Percentiles rank a stretch among this genome's conserved stretches.
Conservation (phyloP, 805 yeast genomes). For the Candida nitratophila region DNA sequence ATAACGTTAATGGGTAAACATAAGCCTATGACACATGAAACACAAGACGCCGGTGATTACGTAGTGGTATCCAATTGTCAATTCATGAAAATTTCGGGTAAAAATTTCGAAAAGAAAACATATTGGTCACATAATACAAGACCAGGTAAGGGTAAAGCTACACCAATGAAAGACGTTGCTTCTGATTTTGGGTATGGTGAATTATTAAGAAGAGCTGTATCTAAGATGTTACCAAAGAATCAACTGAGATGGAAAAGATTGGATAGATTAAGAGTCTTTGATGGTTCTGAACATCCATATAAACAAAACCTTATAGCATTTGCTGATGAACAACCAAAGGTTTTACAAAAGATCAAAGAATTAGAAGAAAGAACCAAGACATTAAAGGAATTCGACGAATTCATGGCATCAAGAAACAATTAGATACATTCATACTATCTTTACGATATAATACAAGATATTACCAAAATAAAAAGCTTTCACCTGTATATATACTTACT, state of each 20-base stretch:
- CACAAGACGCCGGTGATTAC: slow-evolving; percentile 89
- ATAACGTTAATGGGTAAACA: slow-evolving; percentile 91
- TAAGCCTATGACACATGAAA: slow-evolving; percentile 78
- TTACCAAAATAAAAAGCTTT: neutral
- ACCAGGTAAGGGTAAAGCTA: slow-evolving; percentile 83
- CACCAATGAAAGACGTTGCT: slow-evolving; percentile 72
- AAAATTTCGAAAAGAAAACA: slow-evolving; percentile 68
- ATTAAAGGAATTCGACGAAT: slow-evolving; percentile 18
- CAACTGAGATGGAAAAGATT: slow-evolving; percentile 70
- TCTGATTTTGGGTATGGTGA: slow-evolving; percentile 85
- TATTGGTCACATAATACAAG: slow-evolving; percentile 86
- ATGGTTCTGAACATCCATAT: slow-evolving; percentile 86
- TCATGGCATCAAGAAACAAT: slow-evolving; percentile 18
- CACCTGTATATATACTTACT: neutral
- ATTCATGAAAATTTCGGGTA: slow-evolving; percentile 76
- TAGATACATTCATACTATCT: neutral
- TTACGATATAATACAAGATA: too few species aligned
- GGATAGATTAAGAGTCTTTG: slow-evolving; percentile 79
- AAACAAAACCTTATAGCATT: slow-evolving; percentile 75
- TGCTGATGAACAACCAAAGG: slow-evolving; percentile 66
- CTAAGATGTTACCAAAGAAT: slow-evolving; percentile 95
- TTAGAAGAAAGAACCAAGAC: slow-evolving; percentile 24
- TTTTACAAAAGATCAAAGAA: slow-evolving; percentile 34
- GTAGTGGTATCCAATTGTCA: slow-evolving; percentile 94
- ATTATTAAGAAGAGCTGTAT: slow-evolving; percentile 77